These are phyloP conservation scores for Candida manassasensis DNA, from an alignment of 805 yeast species.

Conservation along the genomic window DNA sequence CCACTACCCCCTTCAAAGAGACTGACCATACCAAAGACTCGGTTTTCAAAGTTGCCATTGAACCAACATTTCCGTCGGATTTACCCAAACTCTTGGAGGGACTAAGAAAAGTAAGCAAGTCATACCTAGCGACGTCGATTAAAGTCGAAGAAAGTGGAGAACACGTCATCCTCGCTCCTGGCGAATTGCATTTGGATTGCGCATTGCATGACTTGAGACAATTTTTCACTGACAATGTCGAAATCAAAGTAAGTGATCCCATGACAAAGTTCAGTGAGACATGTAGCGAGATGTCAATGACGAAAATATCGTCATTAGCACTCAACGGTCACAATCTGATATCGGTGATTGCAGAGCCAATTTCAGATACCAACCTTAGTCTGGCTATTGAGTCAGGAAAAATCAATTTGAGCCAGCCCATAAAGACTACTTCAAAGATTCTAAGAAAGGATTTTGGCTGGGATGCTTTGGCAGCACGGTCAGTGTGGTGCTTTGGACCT, in stretches of 20 bases:
- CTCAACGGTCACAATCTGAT: conserved; percentile 51
- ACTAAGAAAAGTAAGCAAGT: conserved; percentile 53
- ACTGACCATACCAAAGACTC: conserved; percentile 48
- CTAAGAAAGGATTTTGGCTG: conserved; percentile 60
- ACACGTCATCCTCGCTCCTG: conserved; percentile 72
- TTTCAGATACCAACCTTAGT: conserved; percentile 47
- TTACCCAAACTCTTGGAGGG: conserved; percentile 71
- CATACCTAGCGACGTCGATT: conserved; percentile 63
- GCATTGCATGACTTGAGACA: conserved; percentile 69
- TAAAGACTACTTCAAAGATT: conserved; percentile 45
- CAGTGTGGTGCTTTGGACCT: conserved; percentile 72
- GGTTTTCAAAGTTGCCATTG: conserved; percentile 76
- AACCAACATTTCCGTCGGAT: conserved; percentile 76
- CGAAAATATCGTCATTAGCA: conserved; percentile 56
- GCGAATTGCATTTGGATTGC: conserved; percentile 86
- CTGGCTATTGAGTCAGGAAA: conserved; percentile 52
- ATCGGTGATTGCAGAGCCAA: conserved; percentile 73
- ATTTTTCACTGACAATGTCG: conserved; percentile 54
- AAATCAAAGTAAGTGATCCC: conserved; percentile 82
- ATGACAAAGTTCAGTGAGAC: conserved; percentile 78
- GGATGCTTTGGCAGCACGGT: conserved; percentile 81
- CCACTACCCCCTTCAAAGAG: conserved; percentile 24
- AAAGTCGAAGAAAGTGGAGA: conserved; percentile 88
- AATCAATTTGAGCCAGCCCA: conserved; percentile 30
- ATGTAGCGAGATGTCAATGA: conserved; percentile 56